Evolutionary conservation across 345 rosid species (phyloP), one percentile per base, ranked within the genome.

Genomic region (Brassica cretica): DNA sequence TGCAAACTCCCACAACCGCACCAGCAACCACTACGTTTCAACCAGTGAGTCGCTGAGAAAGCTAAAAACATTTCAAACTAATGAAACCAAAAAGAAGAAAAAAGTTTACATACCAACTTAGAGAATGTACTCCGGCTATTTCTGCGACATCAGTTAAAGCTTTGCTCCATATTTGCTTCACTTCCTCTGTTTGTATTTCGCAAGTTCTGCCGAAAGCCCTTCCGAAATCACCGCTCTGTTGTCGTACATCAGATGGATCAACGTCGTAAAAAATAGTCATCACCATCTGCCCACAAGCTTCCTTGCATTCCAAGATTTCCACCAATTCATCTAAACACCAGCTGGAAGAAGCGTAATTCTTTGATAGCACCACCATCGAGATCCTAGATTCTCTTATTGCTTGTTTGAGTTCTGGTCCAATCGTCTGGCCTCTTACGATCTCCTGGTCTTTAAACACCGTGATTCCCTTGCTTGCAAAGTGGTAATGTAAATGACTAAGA

Each of bases 301-400:
- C 2, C 16, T 27, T 29, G 66, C 39, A 6, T 14, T 62, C 9
- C 37, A 62, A 27, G 39, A 62, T 62, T 62, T 62, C 66, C 18
- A 62, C 66, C 66, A 27, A 6, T 62, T 62, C 66, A 62, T 62
- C 18, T 62, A 27, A 62, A 14, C 66, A 62, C 39, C 66, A 62
- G 66, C 37, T 62, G 0, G 39, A 62, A 6, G 66, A 62, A 6
- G 66, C 66, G n/a, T 62, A 62, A 5, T 62, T 62, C 37, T 29
- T 62, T 27, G 66, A 62, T 15, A 62, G 37, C 35, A 62, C 66
- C 66, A 62, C 66, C 1, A 62, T 62, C 19, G 66, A 62, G 66
- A 62, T 29, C 37, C 66, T 62, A 3, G 66, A 62, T 62, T 62
- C 19, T 27, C 37, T 62, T 12, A 62, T 29, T 2, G 66, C 66